Percentiles rank a stretch among this genome's conserved stretches.
phyloP scores from a whole-genome alignment of 2,329 filamentous ascomycete genomes.

The Bipolaris bicolor region DNA sequence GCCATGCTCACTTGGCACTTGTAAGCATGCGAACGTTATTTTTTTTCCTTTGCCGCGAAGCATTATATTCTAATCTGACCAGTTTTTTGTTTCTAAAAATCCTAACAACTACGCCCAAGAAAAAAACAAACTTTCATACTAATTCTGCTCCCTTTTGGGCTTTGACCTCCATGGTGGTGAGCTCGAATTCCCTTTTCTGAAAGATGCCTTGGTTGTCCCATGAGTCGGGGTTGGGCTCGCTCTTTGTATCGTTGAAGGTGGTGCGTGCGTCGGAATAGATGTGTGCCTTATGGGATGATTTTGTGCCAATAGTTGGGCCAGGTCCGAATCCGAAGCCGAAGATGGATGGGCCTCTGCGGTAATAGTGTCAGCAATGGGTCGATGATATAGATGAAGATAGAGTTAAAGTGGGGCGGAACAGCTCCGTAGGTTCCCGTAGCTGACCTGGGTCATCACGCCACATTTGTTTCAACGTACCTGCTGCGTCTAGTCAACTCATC shows the following conservation, averaged over 20 bases:
- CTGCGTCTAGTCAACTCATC: constrained; percentile 20
- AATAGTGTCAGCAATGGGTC: background rate
- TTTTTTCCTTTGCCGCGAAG: constrained; percentile 6
- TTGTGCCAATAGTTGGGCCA: constrained; percentile 16
- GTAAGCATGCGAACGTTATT: background rate
- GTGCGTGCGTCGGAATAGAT: constrained; percentile 30
- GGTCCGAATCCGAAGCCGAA: constrained; percentile 16
- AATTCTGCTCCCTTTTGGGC: constrained; percentile 9
- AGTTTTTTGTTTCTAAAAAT: background rate
- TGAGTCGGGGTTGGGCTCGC: constrained; percentile 21
- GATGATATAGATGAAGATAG: background rate
- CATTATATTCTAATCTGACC: constrained; percentile 6
- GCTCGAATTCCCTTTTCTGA: constrained; percentile 33
- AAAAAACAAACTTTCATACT: background rate
- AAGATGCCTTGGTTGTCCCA: constrained; percentile 37
- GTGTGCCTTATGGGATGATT: constrained; percentile 26
- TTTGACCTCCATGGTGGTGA: constrained; percentile 28
- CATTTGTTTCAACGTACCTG: constrained; percentile 17
- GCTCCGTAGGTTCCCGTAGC: background rate
- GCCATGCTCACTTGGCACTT: background rate
- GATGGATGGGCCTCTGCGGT: constrained; percentile 6
- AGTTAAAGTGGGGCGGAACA: too few relatives aligned
- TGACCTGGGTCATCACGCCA: background rate
- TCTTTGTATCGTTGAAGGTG: constrained; percentile 22
- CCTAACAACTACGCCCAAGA: background rate